phyloP scores from a whole-genome alignment of 345 rosid species.

The Raphanus sativus region DNA sequence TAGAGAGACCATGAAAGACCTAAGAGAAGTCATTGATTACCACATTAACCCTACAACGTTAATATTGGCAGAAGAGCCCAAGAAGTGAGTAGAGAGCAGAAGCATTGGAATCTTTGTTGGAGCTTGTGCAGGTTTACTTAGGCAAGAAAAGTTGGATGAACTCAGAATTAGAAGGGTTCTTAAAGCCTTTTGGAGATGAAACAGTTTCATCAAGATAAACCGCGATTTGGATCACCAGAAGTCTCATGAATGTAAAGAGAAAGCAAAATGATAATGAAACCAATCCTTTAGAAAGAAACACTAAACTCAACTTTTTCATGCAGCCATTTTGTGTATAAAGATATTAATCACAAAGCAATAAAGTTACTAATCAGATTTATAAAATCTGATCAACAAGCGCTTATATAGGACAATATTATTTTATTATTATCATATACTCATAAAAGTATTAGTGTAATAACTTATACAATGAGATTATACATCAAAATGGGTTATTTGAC shows the following conservation, averaged over 20 bases:
- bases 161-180: constrained; percentile 71
- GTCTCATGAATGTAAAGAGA: constrained; percentile 71
- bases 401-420: constrained; percentile 10
- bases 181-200: constrained; percentile 91
- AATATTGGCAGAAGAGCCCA: constrained; percentile 34
- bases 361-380: not conserved
- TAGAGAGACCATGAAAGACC: constrained; percentile 22
- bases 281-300: constrained; percentile 23
- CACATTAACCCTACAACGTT: constrained; percentile 26
- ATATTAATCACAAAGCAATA: not conserved
- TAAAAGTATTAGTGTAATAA: constrained; percentile 20
- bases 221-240: constrained; percentile 89
- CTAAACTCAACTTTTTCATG: constrained; percentile 14
- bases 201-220: constrained; percentile 90
- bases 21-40: constrained; percentile 37
- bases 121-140: constrained; percentile 91
- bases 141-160: constrained; percentile 83
- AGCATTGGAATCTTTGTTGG: constrained; percentile 89
- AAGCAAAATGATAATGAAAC: constrained; percentile 43
- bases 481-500: constrained; percentile 27
- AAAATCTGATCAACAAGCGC: not conserved
- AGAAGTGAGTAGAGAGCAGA: constrained; percentile 73
- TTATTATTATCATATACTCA: constrained; percentile 6
- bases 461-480: constrained; percentile 31
- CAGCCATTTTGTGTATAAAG: constrained; percentile 23